phyloP scores from a whole-genome alignment of 179 eudicot genomes.

The Kewa caespitosa region DNA sequence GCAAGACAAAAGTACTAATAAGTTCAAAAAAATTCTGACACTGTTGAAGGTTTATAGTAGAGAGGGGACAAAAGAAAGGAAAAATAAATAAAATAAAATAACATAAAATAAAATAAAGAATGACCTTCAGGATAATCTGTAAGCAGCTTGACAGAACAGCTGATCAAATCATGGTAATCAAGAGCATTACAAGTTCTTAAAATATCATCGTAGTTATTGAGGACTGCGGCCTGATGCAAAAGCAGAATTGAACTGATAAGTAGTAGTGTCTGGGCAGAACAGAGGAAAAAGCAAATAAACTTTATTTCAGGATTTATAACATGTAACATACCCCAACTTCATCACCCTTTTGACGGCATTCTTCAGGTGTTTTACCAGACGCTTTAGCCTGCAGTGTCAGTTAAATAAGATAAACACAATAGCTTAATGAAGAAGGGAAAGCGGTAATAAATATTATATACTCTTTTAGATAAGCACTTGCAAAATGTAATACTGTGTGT shows the following conservation, averaged over 20 bases:
- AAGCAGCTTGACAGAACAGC: slow-evolving; percentile 78
- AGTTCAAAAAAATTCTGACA: not conserved
- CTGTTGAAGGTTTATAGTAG: not conserved
- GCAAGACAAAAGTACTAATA: slow-evolving; percentile 11
- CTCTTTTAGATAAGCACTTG: too few relatives aligned
- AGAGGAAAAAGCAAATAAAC: not conserved
- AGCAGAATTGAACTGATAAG: slow-evolving; percentile 9
- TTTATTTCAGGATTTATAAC: slow-evolving; percentile 14
- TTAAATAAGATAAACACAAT: slow-evolving; percentile 2
- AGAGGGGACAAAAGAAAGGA: too few relatives aligned
- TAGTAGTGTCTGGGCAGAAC: not conserved
- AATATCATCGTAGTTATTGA: slow-evolving; percentile 59
- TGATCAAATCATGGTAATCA: slow-evolving; percentile 90
- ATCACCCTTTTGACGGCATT: slow-evolving; percentile 51
- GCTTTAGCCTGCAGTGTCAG: slow-evolving; percentile 69
- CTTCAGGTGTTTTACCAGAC: slow-evolving; percentile 72
- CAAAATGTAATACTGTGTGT: too few relatives aligned
- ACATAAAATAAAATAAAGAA: too few relatives aligned
- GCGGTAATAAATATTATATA: too few relatives aligned
- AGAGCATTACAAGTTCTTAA: slow-evolving; percentile 79
- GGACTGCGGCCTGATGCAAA: slow-evolving; percentile 60
- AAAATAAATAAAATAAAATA: too few relatives aligned
- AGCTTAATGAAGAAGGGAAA: not conserved
- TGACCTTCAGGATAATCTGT: slow-evolving; percentile 81
- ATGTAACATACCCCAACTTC: slow-evolving; percentile 55